A percentile compares a stretch with the other conserved stretches of the same genome.
Conservation (phyloP, 352 stramenopile genomes). For the Globisporangium canariense region DNA sequence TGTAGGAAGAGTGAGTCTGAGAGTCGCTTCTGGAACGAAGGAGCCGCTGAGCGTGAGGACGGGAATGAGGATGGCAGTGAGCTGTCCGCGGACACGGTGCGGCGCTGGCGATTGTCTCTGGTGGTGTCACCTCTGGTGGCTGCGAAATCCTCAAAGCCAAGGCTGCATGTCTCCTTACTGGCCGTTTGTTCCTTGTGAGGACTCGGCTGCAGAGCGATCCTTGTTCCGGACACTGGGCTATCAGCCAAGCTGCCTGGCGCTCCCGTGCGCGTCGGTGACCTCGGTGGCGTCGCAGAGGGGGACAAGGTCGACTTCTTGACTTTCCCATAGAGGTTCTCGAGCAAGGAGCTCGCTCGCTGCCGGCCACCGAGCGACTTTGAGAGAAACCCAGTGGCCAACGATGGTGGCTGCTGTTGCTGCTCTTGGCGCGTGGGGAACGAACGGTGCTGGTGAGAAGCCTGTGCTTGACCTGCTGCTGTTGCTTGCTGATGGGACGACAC, state of each 20-base stretch:
- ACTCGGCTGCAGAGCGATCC: constrained; percentile 21
- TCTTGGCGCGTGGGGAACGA: constrained; percentile 7
- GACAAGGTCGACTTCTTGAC: constrained; percentile 9
- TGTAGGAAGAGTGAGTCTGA: neutral
- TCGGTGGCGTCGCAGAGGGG: constrained; percentile 3
- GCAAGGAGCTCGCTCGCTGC: constrained; percentile 10
- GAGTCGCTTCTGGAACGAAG: neutral
- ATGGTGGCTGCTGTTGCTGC: neutral
- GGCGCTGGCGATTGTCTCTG: neutral
- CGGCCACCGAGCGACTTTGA: constrained; percentile 7
- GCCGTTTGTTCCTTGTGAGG: constrained; percentile 6
- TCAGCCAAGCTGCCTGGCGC: neutral
- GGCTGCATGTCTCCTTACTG: constrained; percentile 2
- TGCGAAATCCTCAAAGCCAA: constrained; percentile 33
- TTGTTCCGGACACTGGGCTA: neutral
- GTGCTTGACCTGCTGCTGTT: constrained; percentile 4
- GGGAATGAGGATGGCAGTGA: neutral
- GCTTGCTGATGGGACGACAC: neutral
- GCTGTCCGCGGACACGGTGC: neutral
- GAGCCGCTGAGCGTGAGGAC: neutral
- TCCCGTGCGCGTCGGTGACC: neutral
- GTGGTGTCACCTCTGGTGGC: neutral
- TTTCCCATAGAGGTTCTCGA: constrained; percentile 15
- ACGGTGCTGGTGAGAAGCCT: neutral
- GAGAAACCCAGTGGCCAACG: neutral